Conservation (phyloP, 441 rosid genomes). For the Rhodomyrtus psidioides region DNA sequence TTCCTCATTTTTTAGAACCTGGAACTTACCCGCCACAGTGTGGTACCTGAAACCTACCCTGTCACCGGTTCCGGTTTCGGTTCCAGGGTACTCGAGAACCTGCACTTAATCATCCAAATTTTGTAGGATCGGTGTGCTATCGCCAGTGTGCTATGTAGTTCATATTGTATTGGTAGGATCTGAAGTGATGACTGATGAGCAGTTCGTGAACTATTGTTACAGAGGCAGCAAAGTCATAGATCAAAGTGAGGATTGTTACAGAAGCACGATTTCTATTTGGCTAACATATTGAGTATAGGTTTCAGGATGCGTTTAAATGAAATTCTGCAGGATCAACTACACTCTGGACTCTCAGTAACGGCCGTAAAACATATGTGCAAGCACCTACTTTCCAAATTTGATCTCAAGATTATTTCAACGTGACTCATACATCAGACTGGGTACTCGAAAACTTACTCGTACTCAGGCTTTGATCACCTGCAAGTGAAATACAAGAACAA, state of each 20-base stretch:
- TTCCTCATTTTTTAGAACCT: no score
- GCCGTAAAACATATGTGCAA: not conserved
- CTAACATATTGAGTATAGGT: not conserved
- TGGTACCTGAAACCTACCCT: no score
- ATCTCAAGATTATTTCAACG: not conserved
- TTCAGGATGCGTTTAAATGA: not conserved
- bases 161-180: no score
- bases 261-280: not conserved
- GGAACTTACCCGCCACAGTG: no score
- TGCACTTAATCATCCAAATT: no score
- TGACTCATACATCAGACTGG: not conserved
- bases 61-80: no score
- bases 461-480: not conserved
- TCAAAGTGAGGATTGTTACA: not conserved
- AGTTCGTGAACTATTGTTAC: not conserved
- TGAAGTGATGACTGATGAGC: not conserved
- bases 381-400: not conserved
- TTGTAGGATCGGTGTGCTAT: not conserved
- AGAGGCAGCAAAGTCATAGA: not conserved
- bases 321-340: not conserved
- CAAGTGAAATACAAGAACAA: not conserved
- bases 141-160: no score
- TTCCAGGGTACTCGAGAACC: no score
- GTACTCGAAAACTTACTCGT: not conserved
- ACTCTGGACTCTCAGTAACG: not conserved